Evolutionary conservation across 1,139 yeast genomes (phyloP).

Genomic region (Kodamaea alishanica): DNA sequence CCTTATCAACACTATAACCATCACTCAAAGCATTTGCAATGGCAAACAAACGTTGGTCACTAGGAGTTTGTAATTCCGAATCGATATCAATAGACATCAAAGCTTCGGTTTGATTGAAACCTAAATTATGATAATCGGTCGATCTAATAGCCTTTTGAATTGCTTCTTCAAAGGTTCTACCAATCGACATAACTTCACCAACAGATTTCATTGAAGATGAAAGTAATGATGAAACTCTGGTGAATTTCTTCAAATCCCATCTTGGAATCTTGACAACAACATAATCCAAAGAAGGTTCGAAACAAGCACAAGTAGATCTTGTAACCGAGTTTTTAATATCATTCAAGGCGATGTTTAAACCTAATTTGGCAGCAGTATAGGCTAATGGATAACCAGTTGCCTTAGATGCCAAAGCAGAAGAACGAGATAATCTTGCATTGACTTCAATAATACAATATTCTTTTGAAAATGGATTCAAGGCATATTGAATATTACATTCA

Average conservation of each 20-base stretch:
- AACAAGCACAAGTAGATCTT: conserved; percentile 91
- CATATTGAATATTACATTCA: conserved; percentile 98
- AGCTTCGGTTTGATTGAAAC: conserved; percentile 86
- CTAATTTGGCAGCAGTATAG: conserved; percentile 95
- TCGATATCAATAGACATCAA: conserved; percentile 89
- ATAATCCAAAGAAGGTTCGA: conserved; percentile 96
- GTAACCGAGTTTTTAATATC: conserved; percentile 94
- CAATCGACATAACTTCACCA: conserved; percentile 98
- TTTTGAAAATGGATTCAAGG: conserved; percentile 88
- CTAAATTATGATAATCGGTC: conserved; percentile 90
- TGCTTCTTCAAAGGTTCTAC: conserved; percentile 97
- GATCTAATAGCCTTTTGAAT: conserved; percentile 97
- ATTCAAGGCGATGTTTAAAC: conserved; percentile 87
- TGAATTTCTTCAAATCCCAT: conserved; percentile 97
- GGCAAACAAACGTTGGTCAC: conserved; percentile 95
- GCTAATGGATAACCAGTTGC: conserved; percentile 99
- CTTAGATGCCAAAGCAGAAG: conserved; percentile 97
- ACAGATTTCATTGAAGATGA: conserved; percentile 98
- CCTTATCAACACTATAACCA: conserved; percentile 88
- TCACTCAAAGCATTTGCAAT: conserved; percentile 86
- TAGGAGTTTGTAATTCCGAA: conserved; percentile 86
- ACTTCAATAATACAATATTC: conserved; percentile 98
- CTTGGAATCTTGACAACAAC: conserved; percentile 98
- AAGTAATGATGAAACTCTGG: conserved; percentile 82
- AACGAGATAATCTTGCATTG: conserved; percentile 94